Evolutionary conservation across 306 rosid species (phyloP), one percentile per base, ranked within the genome.

Genomic region (Medicago ruthenica): DNA sequence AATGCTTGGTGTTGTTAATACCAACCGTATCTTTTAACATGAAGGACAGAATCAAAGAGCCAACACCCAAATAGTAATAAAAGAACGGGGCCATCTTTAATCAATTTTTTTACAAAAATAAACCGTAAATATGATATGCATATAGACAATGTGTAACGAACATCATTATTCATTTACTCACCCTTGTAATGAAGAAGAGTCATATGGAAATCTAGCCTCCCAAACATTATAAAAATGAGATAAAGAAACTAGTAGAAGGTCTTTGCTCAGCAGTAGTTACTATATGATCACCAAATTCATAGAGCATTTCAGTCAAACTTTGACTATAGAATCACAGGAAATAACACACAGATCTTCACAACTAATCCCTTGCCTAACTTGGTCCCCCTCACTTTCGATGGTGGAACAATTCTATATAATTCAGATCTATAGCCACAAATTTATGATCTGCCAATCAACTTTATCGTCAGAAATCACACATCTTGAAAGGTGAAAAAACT

Each of bases 351-450:
- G 37, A 34, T 34, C 27, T 40, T 27, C 79, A 57, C 20, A 58
- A 24, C 47, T 1, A 48, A 11, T 12, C 62, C 60, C 65, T 37
- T 42, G 18, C 44, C 67, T 54, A 63, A 24, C 16, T 17, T 53
- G 57, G 65, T 55, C 27, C 4, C 70, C 36, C 61, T 58, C 53
- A 58, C 5, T 79, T 50, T 64, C 7, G 6, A 81, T 70, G 63
- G 62, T 39, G 6, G 40, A 74, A 68, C 4, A 0, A 44, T 80
- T 36, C 20, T 21, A 6, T 36, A 34, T 14, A 39, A 34, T 80
- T 44, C 75, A 67, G 27, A 68, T 45, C 47, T 12, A 15, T 20
- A 20, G 59, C 71, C 72, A 45, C 27, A 48, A 31, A 54, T 45
- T 71, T 22, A 54, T 55, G 34, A 66, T 73, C 69, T 18, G 59